phyloP scores from a whole-genome alignment of 495 filamentous ascomycete species.

The Hypoxylon perforatum region DNA sequence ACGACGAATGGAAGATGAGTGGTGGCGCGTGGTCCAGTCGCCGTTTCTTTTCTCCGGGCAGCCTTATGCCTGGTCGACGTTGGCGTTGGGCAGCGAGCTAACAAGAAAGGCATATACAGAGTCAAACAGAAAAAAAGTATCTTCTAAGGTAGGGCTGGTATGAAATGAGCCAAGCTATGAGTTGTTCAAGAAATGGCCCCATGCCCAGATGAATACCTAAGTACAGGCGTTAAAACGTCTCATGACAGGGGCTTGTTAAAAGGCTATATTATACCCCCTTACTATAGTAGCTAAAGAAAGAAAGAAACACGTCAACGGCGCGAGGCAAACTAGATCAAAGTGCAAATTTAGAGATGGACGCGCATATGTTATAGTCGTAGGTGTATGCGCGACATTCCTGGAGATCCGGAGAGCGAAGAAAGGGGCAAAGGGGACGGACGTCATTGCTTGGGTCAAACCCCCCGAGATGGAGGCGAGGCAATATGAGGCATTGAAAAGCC shows the following conservation, averaged over 20 bases:
- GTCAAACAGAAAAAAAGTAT: no score
- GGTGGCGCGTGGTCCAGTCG: background rate
- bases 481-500: background rate
- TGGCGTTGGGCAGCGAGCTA: no score
- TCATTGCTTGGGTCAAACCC: background rate
- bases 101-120: no score
- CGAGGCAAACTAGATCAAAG: background rate
- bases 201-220: no score
- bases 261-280: no score
- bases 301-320: slow-evolving; percentile 5
- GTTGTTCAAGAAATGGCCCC: no score
- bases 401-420: slow-evolving; percentile 1
- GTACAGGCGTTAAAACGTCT: no score
- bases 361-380: background rate
- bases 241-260: no score
- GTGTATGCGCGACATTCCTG: slow-evolving; percentile 7
- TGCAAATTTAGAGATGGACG: background rate
- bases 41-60: background rate
- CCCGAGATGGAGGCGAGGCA: background rate
- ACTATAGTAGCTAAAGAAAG: background rate
- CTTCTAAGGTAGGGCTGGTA: no score
- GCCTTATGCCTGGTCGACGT: no score
- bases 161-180: no score
- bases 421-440: slow-evolving; percentile 2
- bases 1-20: background rate